Conservation (phyloP, 1,284 basidiomycete genomes). For the Ceratobasidium sp. region DNA sequence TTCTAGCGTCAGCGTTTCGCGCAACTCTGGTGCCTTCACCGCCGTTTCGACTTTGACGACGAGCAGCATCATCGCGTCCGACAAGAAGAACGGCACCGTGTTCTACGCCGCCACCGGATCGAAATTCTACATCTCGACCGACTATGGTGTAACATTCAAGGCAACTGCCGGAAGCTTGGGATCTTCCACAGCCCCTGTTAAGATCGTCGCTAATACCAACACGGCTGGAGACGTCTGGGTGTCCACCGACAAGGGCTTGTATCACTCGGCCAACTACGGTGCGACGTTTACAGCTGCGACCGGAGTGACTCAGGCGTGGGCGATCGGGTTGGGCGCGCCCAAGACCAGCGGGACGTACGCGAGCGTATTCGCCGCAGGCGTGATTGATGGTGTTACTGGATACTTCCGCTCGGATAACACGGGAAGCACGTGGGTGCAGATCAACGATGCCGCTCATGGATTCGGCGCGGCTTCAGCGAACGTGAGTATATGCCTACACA, state of each 20-base stretch:
- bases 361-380: constrained; percentile 69
- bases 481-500: constrained; percentile 56
- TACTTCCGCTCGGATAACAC: constrained; percentile 72
- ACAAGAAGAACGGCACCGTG: constrained; percentile 64
- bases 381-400: constrained; percentile 63
- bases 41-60: constrained; percentile 67
- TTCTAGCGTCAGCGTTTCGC: constrained; percentile 68
- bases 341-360: constrained; percentile 66
- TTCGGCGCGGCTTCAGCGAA: constrained; percentile 68
- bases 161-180: constrained; percentile 61
- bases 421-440: constrained; percentile 70
- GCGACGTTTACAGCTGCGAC: constrained; percentile 64
- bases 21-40: constrained; percentile 64
- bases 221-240: constrained; percentile 72
- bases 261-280: constrained; percentile 70
- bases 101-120: constrained; percentile 71
- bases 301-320: constrained; percentile 62
- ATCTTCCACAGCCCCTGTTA: constrained; percentile 63
- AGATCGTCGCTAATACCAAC: constrained; percentile 68
- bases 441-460: constrained; percentile 72
- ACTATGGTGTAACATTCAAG: constrained; percentile 68
- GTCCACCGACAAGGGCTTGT: constrained; percentile 70
- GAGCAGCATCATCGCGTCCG: constrained; percentile 69
- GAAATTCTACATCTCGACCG: constrained; percentile 70
- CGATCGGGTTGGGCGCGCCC: constrained; percentile 70